Percentiles rank a stretch among this genome's conserved stretches.
Evolutionary conservation across 2,329 filamentous ascomycete species (phyloP).

Genomic region (Alternaria rosae): DNA sequence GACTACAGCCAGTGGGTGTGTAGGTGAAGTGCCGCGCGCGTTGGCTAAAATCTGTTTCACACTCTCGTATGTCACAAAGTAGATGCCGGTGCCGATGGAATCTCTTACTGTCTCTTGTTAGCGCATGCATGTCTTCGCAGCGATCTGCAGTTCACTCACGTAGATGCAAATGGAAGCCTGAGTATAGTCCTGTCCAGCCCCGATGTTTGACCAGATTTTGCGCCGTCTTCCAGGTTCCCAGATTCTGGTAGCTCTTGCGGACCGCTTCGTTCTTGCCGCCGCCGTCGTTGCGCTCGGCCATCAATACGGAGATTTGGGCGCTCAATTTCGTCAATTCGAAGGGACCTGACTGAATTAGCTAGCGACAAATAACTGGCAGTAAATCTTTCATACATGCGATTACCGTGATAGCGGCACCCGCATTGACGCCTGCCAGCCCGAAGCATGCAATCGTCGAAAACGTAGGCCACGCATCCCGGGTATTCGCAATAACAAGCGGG

Average conservation of each 20-base stretch:
- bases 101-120: conserved; percentile 70
- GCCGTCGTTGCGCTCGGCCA: conserved; percentile 67
- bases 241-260: conserved; percentile 72
- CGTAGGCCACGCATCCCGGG: conserved; percentile 73
- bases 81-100: conserved; percentile 82
- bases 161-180: conserved; percentile 79
- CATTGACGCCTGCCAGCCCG: conserved; percentile 77
- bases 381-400: conserved; percentile 68
- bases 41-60: conserved; percentile 82
- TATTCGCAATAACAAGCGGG: conserved; percentile 76
- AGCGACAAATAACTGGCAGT: not conserved
- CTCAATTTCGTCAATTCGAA: conserved; percentile 92
- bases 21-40: conserved; percentile 75
- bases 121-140: not conserved
- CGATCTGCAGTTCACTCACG: conserved; percentile 59
- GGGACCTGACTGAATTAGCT: conserved; percentile 61
- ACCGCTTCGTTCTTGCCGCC: conserved; percentile 46
- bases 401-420: conserved; percentile 79
- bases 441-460: conserved; percentile 78
- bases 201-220: conserved; percentile 78
- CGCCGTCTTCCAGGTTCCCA: conserved; percentile 78
- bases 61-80: conserved; percentile 90
- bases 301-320: conserved; percentile 81
- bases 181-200: conserved; percentile 77
- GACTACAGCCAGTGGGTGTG: conserved; percentile 79